Conservation (phyloP, 371 early-diverging fungal species). For the Mucor racemosus region DNA sequence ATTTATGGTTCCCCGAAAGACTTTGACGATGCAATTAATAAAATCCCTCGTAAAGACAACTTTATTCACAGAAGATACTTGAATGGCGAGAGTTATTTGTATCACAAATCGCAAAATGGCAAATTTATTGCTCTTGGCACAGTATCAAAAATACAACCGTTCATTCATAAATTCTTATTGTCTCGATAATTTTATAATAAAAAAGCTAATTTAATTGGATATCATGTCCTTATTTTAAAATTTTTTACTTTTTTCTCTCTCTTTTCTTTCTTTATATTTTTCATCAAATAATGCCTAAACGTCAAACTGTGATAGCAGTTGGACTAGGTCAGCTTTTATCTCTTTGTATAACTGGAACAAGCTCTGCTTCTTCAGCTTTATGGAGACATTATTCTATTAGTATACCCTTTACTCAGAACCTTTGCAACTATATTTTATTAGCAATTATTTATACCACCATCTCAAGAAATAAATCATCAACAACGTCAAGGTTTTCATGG, state of each 20-base stretch:
- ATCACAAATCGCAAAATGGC: conserved; percentile 12
- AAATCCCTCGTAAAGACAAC: neutral
- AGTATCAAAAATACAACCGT: conserved; percentile 21
- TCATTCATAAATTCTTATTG: conserved; percentile 22
- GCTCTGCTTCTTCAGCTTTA: conserved; percentile 48
- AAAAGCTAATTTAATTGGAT: neutral
- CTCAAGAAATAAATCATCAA: neutral
- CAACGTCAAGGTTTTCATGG: conserved; percentile 14
- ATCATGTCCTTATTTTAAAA: neutral
- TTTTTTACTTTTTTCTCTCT: neutral
- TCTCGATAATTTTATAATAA: neutral
- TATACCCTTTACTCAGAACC: conserved; percentile 49
- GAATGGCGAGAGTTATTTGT: conserved; percentile 9
- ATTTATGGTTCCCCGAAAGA: conserved; percentile 28
- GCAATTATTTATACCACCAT: conserved; percentile 27
- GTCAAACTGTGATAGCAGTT: conserved; percentile 10
- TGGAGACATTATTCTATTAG: conserved; percentile 42
- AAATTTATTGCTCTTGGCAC: conserved; percentile 15
- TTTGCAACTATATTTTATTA: conserved; percentile 40
- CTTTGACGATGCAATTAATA: conserved; percentile 26
- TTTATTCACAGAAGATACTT: conserved; percentile 13
- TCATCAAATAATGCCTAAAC: neutral
- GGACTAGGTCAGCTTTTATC: conserved; percentile 48
- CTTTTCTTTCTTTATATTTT: neutral
- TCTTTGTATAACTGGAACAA: conserved; percentile 50